Evolutionary conservation across 257 asterid genomes (phyloP), one percentile per base, ranked within the genome.

Genomic region (Misopates orontium): DNA sequence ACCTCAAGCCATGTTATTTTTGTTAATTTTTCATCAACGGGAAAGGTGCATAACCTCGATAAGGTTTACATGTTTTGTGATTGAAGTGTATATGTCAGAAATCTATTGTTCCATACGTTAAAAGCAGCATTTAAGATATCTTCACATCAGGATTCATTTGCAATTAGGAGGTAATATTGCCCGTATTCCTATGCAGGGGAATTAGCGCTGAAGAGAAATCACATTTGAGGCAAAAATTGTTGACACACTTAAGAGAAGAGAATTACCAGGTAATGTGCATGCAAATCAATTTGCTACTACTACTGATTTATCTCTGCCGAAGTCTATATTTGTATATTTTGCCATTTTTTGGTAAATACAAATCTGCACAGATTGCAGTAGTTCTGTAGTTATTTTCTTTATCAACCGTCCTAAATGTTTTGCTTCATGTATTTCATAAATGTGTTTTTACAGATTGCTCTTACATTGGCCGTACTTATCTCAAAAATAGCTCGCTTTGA

Each of bases 401-500:
- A 22, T 18, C 40, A 25, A 17, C 19, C 47, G 39, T 48, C 62
- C 28, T n/a, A n/a, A 21, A 17, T 25, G 7, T 36, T 61, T 64
- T 20, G 50, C 51, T 42, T 64, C 55, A 12, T 48, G 8, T 51
- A 32, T 41, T 64, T 64, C 13, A 47, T 36, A 40, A 52, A 63
- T 68, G 70, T 80, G 71, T 40, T 22, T 59, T 23, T 68, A 72
- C 97, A 93, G 98, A 86, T 94, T 78, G 89, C 97, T 73, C 87
- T 68, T 57, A 90, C 97, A 32, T 73, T 94, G 86, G 93, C 99
- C 15, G 94, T 90, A 74, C 71, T 94, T 66, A 79, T 94, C 68
- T 94, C 99, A 22, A 94, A 88, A 79, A 88, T 94, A 51, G 97
- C 99, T 75, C 95, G 99, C 60, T 82, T 94, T 31, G 99, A 94